phyloP scores from a whole-genome alignment of 73 alveolate genomes.

The Paramecium pentaurelia region DNA sequence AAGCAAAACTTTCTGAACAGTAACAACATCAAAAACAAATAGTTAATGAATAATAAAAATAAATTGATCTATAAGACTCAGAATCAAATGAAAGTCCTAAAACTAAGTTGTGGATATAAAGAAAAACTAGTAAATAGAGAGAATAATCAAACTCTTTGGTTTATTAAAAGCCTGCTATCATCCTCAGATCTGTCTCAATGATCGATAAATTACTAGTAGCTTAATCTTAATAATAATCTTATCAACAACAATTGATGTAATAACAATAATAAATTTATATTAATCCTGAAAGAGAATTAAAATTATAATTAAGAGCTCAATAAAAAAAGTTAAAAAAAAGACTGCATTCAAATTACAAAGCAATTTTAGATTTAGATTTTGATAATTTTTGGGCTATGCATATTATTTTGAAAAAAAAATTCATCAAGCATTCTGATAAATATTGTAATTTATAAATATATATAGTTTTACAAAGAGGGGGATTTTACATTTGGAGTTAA shows the following conservation, averaged over 20 bases:
- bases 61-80: not conserved
- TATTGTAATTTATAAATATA: not conserved
- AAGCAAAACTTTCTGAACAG: not conserved
- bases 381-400: constrained; percentile 30
- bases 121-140: not conserved
- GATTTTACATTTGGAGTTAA: constrained; percentile 30
- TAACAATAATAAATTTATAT: not conserved
- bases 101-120: not conserved
- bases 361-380: not conserved
- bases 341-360: not conserved
- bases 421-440: constrained; percentile 15
- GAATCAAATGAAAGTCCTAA: constrained; percentile 1
- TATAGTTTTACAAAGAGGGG: constrained; percentile 19
- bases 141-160: not conserved
- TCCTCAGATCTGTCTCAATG: not conserved
- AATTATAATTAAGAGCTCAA: not conserved
- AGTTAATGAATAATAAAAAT: not conserved
- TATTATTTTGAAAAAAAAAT: constrained; percentile 22
- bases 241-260: not conserved
- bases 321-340: not conserved
- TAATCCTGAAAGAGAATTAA: constrained; percentile 32
- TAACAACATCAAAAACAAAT: not conserved
- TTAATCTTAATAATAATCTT: not conserved
- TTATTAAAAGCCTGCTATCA: not conserved
- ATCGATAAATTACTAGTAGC: not conserved